Evolutionary conservation across 1,139 yeast species (phyloP), one percentile per base, ranked within the genome.

Genomic region (Sugiyamaella japonica): DNA sequence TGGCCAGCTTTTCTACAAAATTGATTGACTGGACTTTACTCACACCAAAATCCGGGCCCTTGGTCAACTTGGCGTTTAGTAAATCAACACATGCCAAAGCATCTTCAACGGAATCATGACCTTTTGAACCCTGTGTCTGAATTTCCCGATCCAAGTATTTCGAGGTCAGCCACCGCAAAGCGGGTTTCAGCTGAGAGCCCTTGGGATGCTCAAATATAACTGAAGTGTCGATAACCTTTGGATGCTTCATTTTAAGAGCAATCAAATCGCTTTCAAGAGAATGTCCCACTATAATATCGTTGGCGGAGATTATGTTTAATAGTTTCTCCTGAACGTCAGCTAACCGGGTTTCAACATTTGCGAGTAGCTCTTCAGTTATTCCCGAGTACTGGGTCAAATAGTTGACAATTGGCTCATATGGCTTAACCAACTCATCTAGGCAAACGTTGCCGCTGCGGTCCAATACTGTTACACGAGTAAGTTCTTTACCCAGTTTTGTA

Each of bases 101-200:
- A 67, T 93, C 99, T 67, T 89, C 96, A 1, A 85, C 77, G 0
- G 97, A 86, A 47, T 93, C 88, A 70, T 93, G 99, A 2, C 96
- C 96, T 0, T 69, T 63, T 0, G 77, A 76, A 20, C 72, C 72
- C n/a, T 45, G 36, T 54, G 77, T 81, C 69, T 93, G 98, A 49
- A 93, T 91, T 0, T 70, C 72, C 50, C 81, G 72, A 15, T 75
- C 71, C 43, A 91, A 73, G 65, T 76, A 80, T 58, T 76, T 79
- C 9, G 76, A 72, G 1, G 91, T 77, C 16, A 93, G 73, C 77
- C 85, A 84, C 66, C 79, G 83, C 59, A 93, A 76, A 0, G 95
- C 81, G 1, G 96, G 95, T 64, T 84, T 86, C 61, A 79, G 79
- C 0, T 95, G 95, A 0, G 85, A 85, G 0, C 97, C 97, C 31